phyloP scores from a whole-genome alignment of 306 rosid species.

The Amphicarpaea edgeworthii region DNA sequence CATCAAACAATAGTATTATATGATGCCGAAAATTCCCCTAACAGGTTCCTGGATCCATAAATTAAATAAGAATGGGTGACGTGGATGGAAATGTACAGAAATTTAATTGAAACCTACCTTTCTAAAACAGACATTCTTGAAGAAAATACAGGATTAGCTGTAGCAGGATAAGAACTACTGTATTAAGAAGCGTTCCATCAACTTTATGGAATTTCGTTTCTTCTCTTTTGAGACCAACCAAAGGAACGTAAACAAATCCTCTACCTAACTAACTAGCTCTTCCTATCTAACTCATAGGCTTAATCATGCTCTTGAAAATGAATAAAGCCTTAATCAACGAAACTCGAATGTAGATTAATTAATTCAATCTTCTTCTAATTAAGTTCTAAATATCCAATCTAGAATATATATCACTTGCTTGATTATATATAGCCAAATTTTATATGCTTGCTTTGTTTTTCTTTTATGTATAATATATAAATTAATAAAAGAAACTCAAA shows the following conservation, averaged over 20 bases:
- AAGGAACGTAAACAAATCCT: slow-evolving; percentile 32
- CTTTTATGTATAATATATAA: not conserved
- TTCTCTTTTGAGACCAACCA: slow-evolving; percentile 18
- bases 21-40: not conserved
- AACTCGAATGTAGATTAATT: slow-evolving; percentile 9
- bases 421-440: no score
- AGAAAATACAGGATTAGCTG: slow-evolving; percentile 24
- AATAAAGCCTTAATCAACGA: slow-evolving; percentile 43
- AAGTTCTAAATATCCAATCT: not conserved
- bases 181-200: slow-evolving; percentile 47
- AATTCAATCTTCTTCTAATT: no score
- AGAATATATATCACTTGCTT: not conserved
- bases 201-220: slow-evolving; percentile 34
- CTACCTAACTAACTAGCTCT: slow-evolving; percentile 31
- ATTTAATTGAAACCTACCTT: not conserved
- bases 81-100: not conserved
- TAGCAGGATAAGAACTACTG: slow-evolving; percentile 35
- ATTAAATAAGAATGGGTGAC: not conserved
- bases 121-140: not conserved
- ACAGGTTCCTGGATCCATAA: not conserved
- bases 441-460: not conserved
- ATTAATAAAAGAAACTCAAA: not conserved
- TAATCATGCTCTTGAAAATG: slow-evolving; percentile 34
- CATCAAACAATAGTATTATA: no score
- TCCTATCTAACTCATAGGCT: slow-evolving; percentile 29